Evolutionary conservation across 352 stramenopile species (phyloP).

Genomic region (Pythium dissotocum): DNA sequence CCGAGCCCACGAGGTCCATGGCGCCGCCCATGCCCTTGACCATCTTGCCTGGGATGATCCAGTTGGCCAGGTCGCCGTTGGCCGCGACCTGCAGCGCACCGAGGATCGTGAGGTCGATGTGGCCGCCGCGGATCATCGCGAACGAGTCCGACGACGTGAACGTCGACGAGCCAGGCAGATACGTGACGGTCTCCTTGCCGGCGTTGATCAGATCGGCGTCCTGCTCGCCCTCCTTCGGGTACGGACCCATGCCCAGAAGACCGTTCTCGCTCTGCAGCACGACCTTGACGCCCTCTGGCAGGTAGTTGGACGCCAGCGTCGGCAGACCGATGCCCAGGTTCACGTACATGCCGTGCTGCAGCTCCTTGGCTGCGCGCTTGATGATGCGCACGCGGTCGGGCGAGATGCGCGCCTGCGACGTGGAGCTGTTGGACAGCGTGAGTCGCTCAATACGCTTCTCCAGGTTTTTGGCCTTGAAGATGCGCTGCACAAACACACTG

Average conservation of each 20-base stretch:
- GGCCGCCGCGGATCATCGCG: conserved; percentile 95
- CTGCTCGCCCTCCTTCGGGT: conserved; percentile 85
- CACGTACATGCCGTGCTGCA: conserved; percentile 96
- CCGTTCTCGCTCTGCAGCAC: conserved; percentile 97
- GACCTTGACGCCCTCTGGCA: conserved; percentile 93
- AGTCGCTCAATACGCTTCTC: conserved; percentile 96
- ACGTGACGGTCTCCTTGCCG: conserved; percentile 97
- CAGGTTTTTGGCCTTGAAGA: conserved; percentile 89
- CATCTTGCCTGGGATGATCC: conserved; percentile 96
- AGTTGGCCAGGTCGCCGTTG: conserved; percentile 95
- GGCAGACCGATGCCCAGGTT: conserved; percentile 97
- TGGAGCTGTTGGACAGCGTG: conserved; percentile 77
- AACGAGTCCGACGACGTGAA: conserved; percentile 96
- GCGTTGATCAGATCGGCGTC: conserved; percentile 97
- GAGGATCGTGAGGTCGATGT: conserved; percentile 97
- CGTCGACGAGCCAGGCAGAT: conserved; percentile 89
- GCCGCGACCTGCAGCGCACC: conserved; percentile 93
- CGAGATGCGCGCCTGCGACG: conserved; percentile 65
- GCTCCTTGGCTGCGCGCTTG: conserved; percentile 86
- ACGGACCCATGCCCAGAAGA: conserved; percentile 93
- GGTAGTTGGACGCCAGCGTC: conserved; percentile 95
- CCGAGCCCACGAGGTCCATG: conserved; percentile 96
- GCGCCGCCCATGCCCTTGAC: conserved; percentile 97
- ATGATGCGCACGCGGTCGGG: conserved; percentile 92
- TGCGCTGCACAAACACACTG: conserved; percentile 95